Percentiles rank a stretch among this genome's conserved stretches.
Conservation (phyloP, 768 basidiomycete species). For the Collybia sp. region DNA sequence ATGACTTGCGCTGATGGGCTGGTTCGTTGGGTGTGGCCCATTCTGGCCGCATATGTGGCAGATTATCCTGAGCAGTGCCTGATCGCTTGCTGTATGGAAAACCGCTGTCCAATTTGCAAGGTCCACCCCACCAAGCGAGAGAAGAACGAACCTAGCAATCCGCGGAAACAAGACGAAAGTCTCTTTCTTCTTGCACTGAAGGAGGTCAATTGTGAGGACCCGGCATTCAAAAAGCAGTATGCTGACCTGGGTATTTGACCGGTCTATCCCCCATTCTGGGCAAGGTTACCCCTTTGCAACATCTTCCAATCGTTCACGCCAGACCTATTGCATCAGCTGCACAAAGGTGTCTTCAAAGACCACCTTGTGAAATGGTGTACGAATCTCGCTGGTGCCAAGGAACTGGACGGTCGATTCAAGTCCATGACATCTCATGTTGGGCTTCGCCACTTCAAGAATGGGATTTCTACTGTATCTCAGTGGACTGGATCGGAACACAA, state of each 20-base stretch:
- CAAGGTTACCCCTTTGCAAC: conserved; percentile 27
- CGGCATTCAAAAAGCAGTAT: conserved; percentile 10
- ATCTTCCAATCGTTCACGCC: conserved; percentile 32
- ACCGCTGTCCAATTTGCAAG: too few relatives aligned
- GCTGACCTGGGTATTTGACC: conserved; percentile 8
- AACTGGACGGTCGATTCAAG: conserved; percentile 27
- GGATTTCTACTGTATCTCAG: conserved; percentile 33
- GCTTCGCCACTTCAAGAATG: too few relatives aligned
- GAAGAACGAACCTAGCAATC: neutral
- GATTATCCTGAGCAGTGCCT: conserved; percentile 33
- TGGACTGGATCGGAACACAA: conserved; percentile 41
- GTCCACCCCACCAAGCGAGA: conserved; percentile 12
- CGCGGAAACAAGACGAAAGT: neutral
- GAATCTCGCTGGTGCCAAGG: conserved; percentile 10
- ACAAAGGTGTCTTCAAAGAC: conserved; percentile 45
- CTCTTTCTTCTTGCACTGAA: neutral
- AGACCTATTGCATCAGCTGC: conserved; percentile 40
- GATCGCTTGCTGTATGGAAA: conserved; percentile 16
- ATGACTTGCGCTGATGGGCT: conserved; percentile 27
- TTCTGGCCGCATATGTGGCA: too few relatives aligned
- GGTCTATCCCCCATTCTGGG: conserved; percentile 33
- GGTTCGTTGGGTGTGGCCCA: too few relatives aligned
- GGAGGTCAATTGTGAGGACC: neutral
- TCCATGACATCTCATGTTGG: conserved; percentile 21
- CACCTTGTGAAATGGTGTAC: too few relatives aligned